Evolutionary conservation across 768 basidiomycete species (phyloP), one percentile per base, ranked within the genome.

Genomic region (Neoboletus brunneissimus): DNA sequence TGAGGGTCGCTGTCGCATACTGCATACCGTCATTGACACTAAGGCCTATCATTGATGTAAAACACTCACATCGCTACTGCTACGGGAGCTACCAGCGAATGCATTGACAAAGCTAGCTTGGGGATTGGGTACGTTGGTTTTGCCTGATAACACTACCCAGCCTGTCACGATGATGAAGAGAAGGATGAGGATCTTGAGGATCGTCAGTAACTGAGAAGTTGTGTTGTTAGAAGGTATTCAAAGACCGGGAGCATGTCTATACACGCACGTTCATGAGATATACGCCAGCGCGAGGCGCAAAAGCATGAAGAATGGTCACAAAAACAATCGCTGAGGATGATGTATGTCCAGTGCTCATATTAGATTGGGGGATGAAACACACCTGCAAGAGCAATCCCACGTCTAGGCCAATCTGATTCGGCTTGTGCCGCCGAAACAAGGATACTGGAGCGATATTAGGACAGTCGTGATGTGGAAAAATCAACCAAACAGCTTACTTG

Each of bases 1-100:
- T 83, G 76, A 81, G 82, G 0, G 77, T 83, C 4, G 81, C 84
- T 0, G 83, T 82, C 1, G 82, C 83, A 53, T 83, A 86, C 83
- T 84, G 50, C 18, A 8, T 40, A 12, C 25, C 2, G 16, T 41
- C 46, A 15, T 53, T 31, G 12, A 22, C 6, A 42, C 13, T 12
- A 12, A 23, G 1, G 11, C 0, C 44, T 18, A 41, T 25, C 29
- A 11, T 18, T 5, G 18, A 25, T 1, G 4, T 1, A 11, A 8
- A 37, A 3, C 27, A 56, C 67, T 53, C 48, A 77, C 79, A 22
- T 79, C 79, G 56, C 82, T 80, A 44, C 79, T 76, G 48, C 78
- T 82, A 35, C 74, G 73, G 2, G 79, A 80, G 27, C 81, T 83
- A 20, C 82, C 84, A 1, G 73, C 75, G 53, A 88, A 88, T 0